Evolutionary conservation across 2,329 filamentous ascomycete species (phyloP), one percentile per base, ranked within the genome.

Genomic region (Alternaria hordeiaustralica): DNA sequence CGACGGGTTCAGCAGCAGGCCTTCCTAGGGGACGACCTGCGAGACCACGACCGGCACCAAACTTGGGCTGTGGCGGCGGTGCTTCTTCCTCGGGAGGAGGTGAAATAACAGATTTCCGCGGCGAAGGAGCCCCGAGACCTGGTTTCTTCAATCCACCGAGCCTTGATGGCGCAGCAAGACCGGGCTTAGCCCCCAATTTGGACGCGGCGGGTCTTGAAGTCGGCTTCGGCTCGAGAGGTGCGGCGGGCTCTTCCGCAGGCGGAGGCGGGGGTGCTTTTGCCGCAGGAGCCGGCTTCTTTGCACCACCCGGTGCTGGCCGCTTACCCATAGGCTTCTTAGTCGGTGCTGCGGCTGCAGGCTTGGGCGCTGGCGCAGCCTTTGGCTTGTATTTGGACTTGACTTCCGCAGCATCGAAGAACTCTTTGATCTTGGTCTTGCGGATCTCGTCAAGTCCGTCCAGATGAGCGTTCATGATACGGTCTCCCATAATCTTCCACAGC

Each of bases 401-500:
- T 76, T 95, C 90, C 26, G 92, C 93, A 6, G 87, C 86, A 59
- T 95, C 92, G 64, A 90, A 92, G 78, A 89, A 98, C 79, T 99
- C 96, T 82, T 96, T 97, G 78, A 98, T 92, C 80, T 97, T 99
- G 66, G 86, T 92, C 83, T 97, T 98, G 65, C 94, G 89, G 70
- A 98, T 98, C 23, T 99, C 96, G 76, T 99, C 96, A 3, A 99
- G 85, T 4, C 93, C 93, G 67, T 95, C 95, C 15, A 99, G 83
- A 78, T 97, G 92, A 9, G 93, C 91, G 46, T 92, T 93, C 96
- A 99, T 99, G 56, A 92, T 92, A 61, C 96, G 89, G 80, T 99
- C 96, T 45, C 96, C 95, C 83, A 98, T 92, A 59, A 99, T 98
- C 83, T 98, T 99, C 96, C 97, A 98, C 54, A 99, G 81, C 0